Percentiles rank a stretch among this genome's conserved stretches.
Conservation (phyloP, 257 asterid genomes). For the Solanum lignicaule region DNA sequence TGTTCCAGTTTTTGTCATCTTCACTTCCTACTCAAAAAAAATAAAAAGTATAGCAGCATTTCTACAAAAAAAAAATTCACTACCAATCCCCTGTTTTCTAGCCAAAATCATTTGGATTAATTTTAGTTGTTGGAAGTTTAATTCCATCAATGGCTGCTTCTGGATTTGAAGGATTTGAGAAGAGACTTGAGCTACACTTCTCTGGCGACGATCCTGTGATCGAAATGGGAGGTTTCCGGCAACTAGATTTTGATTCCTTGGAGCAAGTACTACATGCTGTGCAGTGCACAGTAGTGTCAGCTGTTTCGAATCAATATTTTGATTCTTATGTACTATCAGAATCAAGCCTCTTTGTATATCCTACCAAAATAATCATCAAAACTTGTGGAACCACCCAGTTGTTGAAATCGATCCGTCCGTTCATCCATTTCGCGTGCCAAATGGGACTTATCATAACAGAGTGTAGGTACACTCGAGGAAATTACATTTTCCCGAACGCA, state of each 20-base stretch:
- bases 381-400: constrained; percentile 94
- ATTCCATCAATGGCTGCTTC: constrained; percentile 60
- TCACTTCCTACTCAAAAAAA: constrained; percentile 3
- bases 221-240: constrained; percentile 60
- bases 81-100: background rate
- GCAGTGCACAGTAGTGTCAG: constrained; percentile 92
- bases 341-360: constrained; percentile 83
- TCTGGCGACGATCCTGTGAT: constrained; percentile 55
- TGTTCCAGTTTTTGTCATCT: constrained; percentile 38
- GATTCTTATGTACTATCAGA: constrained; percentile 85
- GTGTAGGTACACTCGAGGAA: constrained; percentile 91
- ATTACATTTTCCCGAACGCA: constrained; percentile 77
- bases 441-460: constrained; percentile 54
- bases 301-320: constrained; percentile 55
- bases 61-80: background rate
- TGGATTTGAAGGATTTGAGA: constrained; percentile 95
- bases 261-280: constrained; percentile 75
- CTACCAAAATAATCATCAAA: constrained; percentile 78
- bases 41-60: background rate
- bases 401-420: constrained; percentile 57
- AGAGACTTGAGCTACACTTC: constrained; percentile 76
- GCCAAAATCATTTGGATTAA: background rate
- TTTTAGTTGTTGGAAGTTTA: background rate
- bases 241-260: constrained; percentile 33
- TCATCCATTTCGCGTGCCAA: constrained; percentile 34